phyloP scores from a whole-genome alignment of 2,329 filamentous ascomycete species.

The Trichoderma aggressivum region DNA sequence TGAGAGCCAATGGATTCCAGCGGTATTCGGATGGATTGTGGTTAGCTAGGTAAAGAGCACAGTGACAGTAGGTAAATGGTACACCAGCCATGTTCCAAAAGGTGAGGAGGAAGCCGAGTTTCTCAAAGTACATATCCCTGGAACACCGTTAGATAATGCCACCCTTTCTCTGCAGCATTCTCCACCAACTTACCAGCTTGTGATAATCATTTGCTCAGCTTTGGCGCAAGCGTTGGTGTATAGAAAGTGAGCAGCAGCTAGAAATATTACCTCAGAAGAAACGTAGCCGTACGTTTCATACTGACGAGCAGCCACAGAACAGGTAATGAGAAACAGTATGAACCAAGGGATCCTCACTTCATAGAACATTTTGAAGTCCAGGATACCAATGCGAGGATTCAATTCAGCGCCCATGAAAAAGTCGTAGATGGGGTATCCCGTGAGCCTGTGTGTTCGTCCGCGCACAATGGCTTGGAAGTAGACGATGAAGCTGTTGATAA shows the following conservation, averaged over 20 bases:
- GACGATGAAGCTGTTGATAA: constrained; percentile 74
- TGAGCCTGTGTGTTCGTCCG: constrained; percentile 92
- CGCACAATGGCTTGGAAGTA: constrained; percentile 77
- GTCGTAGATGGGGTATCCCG: constrained; percentile 78
- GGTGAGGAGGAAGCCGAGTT: constrained; percentile 95
- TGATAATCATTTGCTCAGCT: constrained; percentile 85
- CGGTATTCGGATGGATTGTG: constrained; percentile 73
- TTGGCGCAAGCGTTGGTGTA: constrained; percentile 92
- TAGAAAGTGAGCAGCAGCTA: constrained; percentile 84
- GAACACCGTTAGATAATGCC: constrained; percentile 17
- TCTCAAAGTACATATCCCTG: constrained; percentile 91
- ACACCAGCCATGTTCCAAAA: constrained; percentile 96
- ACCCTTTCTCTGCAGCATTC: background rate
- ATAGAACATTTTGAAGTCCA: constrained; percentile 95
- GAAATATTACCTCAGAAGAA: constrained; percentile 76
- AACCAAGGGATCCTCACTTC: constrained; percentile 91
- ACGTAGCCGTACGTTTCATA: constrained; percentile 84
- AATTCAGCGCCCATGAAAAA: constrained; percentile 90
- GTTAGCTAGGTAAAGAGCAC: constrained; percentile 83
- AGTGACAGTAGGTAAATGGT: constrained; percentile 88
- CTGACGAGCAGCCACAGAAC: constrained; percentile 75
- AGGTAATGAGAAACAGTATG: constrained; percentile 75
- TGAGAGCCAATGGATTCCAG: constrained; percentile 68
- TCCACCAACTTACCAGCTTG: constrained; percentile 58
- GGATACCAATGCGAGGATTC: constrained; percentile 70